phyloP scores from a whole-genome alignment of 2,329 filamentous ascomycete species.

The Epichloe gansuensis region DNA sequence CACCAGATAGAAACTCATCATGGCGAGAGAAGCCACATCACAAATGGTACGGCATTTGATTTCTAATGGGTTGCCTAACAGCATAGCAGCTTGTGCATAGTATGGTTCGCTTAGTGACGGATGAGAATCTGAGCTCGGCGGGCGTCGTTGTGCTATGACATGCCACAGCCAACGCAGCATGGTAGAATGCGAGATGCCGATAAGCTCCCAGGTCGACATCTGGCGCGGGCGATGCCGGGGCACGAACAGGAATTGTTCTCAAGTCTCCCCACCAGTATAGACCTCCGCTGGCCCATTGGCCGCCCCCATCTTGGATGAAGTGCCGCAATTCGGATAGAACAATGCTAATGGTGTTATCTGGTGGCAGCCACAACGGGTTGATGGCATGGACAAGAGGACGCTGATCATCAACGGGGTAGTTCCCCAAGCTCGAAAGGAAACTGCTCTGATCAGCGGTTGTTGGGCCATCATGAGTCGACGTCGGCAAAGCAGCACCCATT shows the following conservation, averaged over 20 bases:
- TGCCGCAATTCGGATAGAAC: slow-evolving; percentile 29
- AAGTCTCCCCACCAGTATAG: slow-evolving; percentile 36
- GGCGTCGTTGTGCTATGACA: slow-evolving; percentile 11
- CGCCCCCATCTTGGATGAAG: slow-evolving; percentile 34
- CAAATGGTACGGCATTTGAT: slow-evolving; percentile 25
- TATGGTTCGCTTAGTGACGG: slow-evolving; percentile 27
- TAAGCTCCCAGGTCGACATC: slow-evolving; percentile 15
- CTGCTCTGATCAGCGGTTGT: slow-evolving; percentile 5
- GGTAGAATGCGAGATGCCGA: slow-evolving; percentile 30
- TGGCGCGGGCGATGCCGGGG: slow-evolving; percentile 10
- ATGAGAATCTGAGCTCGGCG: slow-evolving; percentile 14
- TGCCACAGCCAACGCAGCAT: slow-evolving; percentile 31
- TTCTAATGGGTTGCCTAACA: slow-evolving; percentile 35
- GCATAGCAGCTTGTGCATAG: slow-evolving; percentile 29
- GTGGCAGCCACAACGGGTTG: slow-evolving; percentile 27
- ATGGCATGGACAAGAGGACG: slow-evolving; percentile 25
- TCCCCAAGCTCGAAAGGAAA: slow-evolving; percentile 30
- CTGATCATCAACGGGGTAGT: slow-evolving; percentile 35
- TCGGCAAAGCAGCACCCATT: slow-evolving; percentile 19
- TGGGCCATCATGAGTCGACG: slow-evolving; percentile 1
- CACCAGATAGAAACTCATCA: slow-evolving; percentile 36
- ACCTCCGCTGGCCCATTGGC: slow-evolving; percentile 29
- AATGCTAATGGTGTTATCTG: slow-evolving; percentile 20
- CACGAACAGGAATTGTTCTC: slow-evolving; percentile 17
- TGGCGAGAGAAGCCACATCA: slow-evolving; percentile 30